Evolutionary conservation across 768 basidiomycete genomes (phyloP), one percentile per base, ranked within the genome.

Genomic region (Cyclocybe cylindracea): DNA sequence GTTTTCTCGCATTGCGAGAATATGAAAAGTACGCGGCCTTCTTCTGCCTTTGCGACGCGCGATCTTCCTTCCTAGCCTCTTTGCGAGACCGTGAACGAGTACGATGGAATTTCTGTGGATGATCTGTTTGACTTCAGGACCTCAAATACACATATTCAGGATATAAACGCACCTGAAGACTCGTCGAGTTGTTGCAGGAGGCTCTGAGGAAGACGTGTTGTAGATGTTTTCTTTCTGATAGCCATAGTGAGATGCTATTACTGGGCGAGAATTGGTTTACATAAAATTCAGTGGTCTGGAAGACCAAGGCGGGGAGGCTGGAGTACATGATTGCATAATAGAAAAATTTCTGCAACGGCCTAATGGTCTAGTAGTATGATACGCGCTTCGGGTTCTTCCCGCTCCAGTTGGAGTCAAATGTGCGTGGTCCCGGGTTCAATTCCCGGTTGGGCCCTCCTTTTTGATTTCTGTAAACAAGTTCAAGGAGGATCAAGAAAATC

Each of bases 61-160:
- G 77, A 29, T 78, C 79, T 58, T 84, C 78, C 63, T 86, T 91
- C 39, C 89, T 72, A 10, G 77, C 63, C 43, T 87, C 86, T 64
- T 84, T 89, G 5, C 65, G 59, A 9, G 62, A 61, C 9, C 39
- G 41, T 44, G 33, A 37, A 19, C 48, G 55, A 11, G 52, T 39
- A 41, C 42, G 52, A 11, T 49, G 48, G 35, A 44, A 39, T 19
- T 37, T 55, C 46, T 49, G 57, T 2, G 54, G 48, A 38, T 54
- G 41, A 36, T 55, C 50, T 56, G 35, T 33, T 55, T 49, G 38
- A 18, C 43, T n/a, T 60, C 34, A 56, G 50, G 36, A 42, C 36
- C 36, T 42, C 19, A n/a, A 43, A 37, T 14, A 18, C 35, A 13
- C 8, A 18, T 29, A 0, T 5, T 3, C 10, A 29, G 14, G 11